These are phyloP conservation scores for Annulohypoxylon moriforme DNA, from an alignment of 495 filamentous ascomycete genomes.

Conservation along the genomic window DNA sequence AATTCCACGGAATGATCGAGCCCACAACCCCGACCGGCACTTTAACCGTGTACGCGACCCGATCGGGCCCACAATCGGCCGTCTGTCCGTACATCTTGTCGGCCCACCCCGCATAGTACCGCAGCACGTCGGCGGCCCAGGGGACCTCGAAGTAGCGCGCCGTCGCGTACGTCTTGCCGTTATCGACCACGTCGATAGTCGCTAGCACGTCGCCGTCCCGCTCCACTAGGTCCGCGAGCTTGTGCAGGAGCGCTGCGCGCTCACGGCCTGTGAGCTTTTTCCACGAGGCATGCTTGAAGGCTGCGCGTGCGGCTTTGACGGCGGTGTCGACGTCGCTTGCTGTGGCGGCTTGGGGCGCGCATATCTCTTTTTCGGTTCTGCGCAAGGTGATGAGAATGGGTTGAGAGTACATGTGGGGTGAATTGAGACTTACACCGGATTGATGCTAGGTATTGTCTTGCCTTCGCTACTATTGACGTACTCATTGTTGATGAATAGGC, in stretches of 20 bases:
- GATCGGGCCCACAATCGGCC: conserved; percentile 68
- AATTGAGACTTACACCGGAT: neutral
- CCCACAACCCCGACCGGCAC: conserved; percentile 54
- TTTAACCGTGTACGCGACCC: conserved; percentile 56
- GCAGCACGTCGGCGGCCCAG: conserved; percentile 58
- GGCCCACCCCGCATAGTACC: conserved; percentile 82
- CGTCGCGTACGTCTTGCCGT: conserved; percentile 50
- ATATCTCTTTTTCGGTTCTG: conserved; percentile 4
- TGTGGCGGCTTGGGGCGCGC: conserved; percentile 51
- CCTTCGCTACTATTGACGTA: neutral
- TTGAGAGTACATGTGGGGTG: neutral
- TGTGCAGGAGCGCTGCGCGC: conserved; percentile 50
- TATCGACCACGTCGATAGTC: conserved; percentile 46
- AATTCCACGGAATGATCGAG: conserved; percentile 60
- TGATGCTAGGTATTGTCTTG: neutral
- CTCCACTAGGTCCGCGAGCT: conserved; percentile 56
- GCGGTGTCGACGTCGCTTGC: conserved; percentile 62
- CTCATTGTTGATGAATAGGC: neutral
- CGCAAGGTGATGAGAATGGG: neutral
- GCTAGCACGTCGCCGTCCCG: conserved; percentile 46
- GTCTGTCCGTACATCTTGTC: conserved; percentile 83
- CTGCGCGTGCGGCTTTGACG: conserved; percentile 58
- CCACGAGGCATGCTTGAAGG: conserved; percentile 52
- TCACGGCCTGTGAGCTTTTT: conserved; percentile 51
- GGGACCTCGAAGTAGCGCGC: conserved; percentile 41